Base-by-base conservation (phyloP, 2,329 filamentous ascomycete genomes). In the Penicillium brevicompactum region DNA sequence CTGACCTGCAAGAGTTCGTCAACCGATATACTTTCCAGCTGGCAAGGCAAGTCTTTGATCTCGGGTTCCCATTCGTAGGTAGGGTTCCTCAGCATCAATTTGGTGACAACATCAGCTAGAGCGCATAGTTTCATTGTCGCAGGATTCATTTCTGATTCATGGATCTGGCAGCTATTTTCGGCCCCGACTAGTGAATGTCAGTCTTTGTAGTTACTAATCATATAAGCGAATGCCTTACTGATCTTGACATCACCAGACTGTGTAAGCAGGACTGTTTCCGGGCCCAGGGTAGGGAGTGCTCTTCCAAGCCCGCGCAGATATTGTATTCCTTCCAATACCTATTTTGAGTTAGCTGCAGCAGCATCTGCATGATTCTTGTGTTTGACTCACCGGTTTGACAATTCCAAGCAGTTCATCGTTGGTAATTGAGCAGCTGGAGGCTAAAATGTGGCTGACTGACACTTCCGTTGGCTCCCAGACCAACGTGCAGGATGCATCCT, bases 121-220 rank as follows among this genome's bases (percentile, higher is more conserved):
- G 50, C 46, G 47, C 40, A 57, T 31, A 41, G 31, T 49, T 57
- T 57, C 34, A 40, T 46, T 22, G 31, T 57, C n/a, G 50, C 43
- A 51, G 47, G 16, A 51, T 57, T 43, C 47, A 57, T 57, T 46
- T 49, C 55, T 2, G 18, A 21, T 16, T 48, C 27, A 30, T 13
- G 22, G 34, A 57, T 57, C 37, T 57, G n/a, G 47, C 37, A 53
- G 51, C 51, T 57, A 16, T 57, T 50, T 16, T 57, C 55, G 32
- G 47, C 32, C n/a, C 54, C 54, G 3, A 31, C 54, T 57, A 43
- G 11, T 43, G 30, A 22, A 46, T 1, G 44, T 46, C 13, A 46
- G 44, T 46, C 16, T 32, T 22, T 5, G 31, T 32, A 10, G 2
- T 32, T 5, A 4, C 13, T 6, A n/a, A 22, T 16, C 40, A 18